Conservation (phyloP, 768 basidiomycete species). For the Xerocomellus chrysenteron region DNA sequence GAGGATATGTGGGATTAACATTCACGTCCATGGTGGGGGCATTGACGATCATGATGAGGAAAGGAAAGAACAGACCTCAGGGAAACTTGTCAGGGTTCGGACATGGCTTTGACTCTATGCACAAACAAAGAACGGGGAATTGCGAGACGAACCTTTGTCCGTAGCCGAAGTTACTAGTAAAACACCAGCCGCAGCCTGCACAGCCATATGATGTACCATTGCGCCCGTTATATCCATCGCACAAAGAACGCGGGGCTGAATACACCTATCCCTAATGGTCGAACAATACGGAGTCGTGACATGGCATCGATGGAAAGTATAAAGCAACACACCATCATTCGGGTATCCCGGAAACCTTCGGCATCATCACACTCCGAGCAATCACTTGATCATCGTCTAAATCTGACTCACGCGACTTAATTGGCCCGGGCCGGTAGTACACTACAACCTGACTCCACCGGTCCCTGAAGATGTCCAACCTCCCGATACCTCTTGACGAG, state of each 20-base stretch:
- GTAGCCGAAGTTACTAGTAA: conserved; percentile 3
- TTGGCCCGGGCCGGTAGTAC: too few relatives aligned
- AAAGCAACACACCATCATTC: not conserved
- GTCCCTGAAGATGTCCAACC: too few relatives aligned
- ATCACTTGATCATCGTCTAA: too few relatives aligned
- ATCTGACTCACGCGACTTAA: too few relatives aligned
- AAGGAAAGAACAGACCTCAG: conserved; percentile 14
- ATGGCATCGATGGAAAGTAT: not conserved
- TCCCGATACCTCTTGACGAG: too few relatives aligned
- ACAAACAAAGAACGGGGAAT: conserved; percentile 20
- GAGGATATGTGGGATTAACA: conserved; percentile 24
- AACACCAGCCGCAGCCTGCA: not conserved
- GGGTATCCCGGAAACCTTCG: too few relatives aligned
- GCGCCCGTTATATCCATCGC: not conserved
- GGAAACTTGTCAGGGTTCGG: not conserved
- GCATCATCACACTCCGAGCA: not conserved
- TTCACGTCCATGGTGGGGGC: conserved; percentile 9
- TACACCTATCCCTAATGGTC: not conserved
- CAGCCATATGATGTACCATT: not conserved
- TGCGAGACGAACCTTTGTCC: conserved; percentile 15
- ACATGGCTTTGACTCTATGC: conserved; percentile 4
- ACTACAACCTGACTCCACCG: too few relatives aligned
- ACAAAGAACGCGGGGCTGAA: conserved; percentile 3
- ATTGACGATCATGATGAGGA: conserved; percentile 2
- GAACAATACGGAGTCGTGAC: not conserved